phyloP scores from a whole-genome alignment of 2,329 filamentous ascomycete species.

The Curvularia eragrostidis region DNA sequence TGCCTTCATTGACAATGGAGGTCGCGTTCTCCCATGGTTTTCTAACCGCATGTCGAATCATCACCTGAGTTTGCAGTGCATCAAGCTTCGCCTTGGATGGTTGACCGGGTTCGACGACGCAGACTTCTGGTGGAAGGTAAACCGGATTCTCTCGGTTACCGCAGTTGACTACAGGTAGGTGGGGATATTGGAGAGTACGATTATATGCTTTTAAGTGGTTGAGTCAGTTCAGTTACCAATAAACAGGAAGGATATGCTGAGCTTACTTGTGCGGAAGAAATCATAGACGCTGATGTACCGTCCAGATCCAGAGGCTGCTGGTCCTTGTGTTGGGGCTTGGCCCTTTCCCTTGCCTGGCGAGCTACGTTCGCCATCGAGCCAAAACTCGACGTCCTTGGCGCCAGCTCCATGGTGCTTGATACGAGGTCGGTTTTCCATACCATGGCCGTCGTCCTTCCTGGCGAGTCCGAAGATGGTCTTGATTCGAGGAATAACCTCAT shows the following conservation, averaged over 20 bases:
- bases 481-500: constrained; percentile 42
- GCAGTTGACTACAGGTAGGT: constrained; percentile 33
- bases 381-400: constrained; percentile 35
- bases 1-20: constrained; percentile 22
- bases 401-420: constrained; percentile 24
- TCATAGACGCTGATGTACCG: constrained; percentile 31
- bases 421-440: constrained; percentile 22
- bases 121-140: constrained; percentile 36
- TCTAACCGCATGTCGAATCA: constrained; percentile 39
- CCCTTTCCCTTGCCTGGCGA: constrained; percentile 18
- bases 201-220: constrained; percentile 16
- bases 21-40: constrained; percentile 34
- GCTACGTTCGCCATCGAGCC: constrained; percentile 18
- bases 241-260: not conserved
- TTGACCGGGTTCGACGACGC: constrained; percentile 34
- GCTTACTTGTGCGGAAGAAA: constrained; percentile 26
- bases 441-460: constrained; percentile 45
- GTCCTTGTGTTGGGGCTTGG: not conserved
- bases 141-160: constrained; percentile 32
- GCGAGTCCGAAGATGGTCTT: constrained; percentile 53
- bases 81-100: constrained; percentile 31
- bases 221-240: not conserved
- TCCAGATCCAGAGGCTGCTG: constrained; percentile 13
- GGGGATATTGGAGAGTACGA: constrained; percentile 15
- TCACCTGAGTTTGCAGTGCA: constrained; percentile 30